These are phyloP conservation scores for Boletus coccyginus DNA, from an alignment of 768 basidiomycete genomes.

Conservation along the genomic window DNA sequence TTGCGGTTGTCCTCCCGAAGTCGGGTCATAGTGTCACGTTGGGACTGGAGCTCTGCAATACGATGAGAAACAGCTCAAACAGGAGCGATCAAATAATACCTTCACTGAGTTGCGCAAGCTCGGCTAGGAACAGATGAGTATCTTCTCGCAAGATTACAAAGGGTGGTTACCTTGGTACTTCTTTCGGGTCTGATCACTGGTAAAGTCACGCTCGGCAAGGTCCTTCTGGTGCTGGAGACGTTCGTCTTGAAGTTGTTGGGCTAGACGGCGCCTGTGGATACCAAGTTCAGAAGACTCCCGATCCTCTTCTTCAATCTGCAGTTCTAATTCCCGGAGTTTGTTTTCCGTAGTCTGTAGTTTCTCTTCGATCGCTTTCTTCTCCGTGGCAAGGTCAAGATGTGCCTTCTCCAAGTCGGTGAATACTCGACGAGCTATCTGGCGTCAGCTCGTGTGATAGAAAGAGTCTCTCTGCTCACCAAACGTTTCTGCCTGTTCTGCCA, in stretches of 20 bases:
- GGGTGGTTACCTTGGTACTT: conserved; percentile 70
- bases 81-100: conserved; percentile 38
- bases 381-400: conserved; percentile 47
- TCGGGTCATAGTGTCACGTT: conserved; percentile 71
- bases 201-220: conserved; percentile 74
- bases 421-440: conserved; percentile 51
- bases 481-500: conserved; percentile 60
- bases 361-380: conserved; percentile 51
- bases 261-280: conserved; percentile 61
- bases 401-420: conserved; percentile 62
- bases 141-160: neutral
- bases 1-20: conserved; percentile 80
- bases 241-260: conserved; percentile 76
- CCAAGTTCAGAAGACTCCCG: conserved; percentile 65
- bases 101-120: conserved; percentile 77
- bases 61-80: conserved; percentile 4
- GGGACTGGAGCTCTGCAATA: conserved; percentile 65
- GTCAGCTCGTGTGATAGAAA: conserved; percentile 10
- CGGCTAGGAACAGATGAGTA: conserved; percentile 42
- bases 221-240: conserved; percentile 78
- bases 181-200: conserved; percentile 77
- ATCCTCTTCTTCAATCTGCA: conserved; percentile 64
- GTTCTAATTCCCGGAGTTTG: conserved; percentile 56
- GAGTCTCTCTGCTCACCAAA: conserved; percentile 41
- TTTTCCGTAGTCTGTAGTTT: conserved; percentile 49